Base-by-base conservation (phyloP, 768 basidiomycete genomes). In the Pisolithus orientalis region DNA sequence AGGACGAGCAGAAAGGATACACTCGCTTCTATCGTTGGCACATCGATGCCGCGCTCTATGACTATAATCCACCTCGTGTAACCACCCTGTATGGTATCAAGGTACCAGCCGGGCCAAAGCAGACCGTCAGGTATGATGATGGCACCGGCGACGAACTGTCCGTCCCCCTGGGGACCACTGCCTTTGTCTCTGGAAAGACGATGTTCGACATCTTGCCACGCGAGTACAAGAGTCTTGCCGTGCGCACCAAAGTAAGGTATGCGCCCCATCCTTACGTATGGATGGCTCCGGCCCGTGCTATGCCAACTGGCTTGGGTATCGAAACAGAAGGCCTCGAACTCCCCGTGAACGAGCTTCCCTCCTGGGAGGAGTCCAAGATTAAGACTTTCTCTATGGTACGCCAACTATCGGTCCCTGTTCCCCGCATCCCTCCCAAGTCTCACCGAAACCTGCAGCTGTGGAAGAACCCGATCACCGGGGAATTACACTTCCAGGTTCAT, bases 21-120 rank as follows among this genome's bases (percentile, higher is more conserved):
- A 94, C 91, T n/a, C 79, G 91, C 38, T 94, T 87, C 76, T 93
- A 91, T 67, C 76, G 91, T 46, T 93, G 91, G 90, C 90, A 94
- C 66, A 93, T 94, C 67, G 92, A 94, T 59, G 91, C 93, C 1
- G 90, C 90, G 2, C 69, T 91, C 37, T 89, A 88, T 63, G 81
- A 85, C 51, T 74, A 85, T 11, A 80, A 81, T 25, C 88, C 88
- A 16, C 91, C 92, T 4, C 84, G 78, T 57, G 91, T 89, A 39
- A 94, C 93, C 5, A 90, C 90, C 0, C 79, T 94, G 21, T 92
- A 91, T 58, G 89, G 83, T 1, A 75, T 94, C 56, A 73, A 60
- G 3, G 84, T 94, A 0, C 93, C 92, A 3, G 55, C 73, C 24
- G 91, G 90, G 2, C 62, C 71, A 10, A 62, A 55, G 17, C 90